Evolutionary conservation across 1,284 basidiomycete genomes (phyloP).

Genomic region (Stereum hirsutum): DNA sequence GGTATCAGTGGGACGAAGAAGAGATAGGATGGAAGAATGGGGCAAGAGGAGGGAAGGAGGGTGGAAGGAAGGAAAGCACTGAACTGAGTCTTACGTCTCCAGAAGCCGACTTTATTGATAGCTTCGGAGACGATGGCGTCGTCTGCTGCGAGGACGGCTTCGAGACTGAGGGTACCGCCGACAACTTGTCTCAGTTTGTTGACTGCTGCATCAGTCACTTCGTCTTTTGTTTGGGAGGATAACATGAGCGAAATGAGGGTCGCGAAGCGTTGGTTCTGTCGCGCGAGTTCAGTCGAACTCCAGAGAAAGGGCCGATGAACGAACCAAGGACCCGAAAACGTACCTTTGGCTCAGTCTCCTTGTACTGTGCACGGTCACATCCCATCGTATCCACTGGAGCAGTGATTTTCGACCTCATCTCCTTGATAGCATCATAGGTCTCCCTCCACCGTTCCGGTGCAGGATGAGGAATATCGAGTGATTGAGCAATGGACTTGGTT

Average conservation of each 20-base stretch:
- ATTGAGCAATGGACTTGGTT: conserved; percentile 38
- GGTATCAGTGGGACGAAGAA: too few relatives aligned
- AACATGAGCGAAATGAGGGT: conserved; percentile 93
- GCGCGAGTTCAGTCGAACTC: neutral
- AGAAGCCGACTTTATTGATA: conserved; percentile 90
- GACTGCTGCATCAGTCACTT: conserved; percentile 82
- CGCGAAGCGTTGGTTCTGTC: conserved; percentile 70
- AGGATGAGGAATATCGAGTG: conserved; percentile 62
- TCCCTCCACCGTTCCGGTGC: conserved; percentile 69
- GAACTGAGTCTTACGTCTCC: conserved; percentile 83
- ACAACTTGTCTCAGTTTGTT: conserved; percentile 65
- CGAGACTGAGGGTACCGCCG: conserved; percentile 70
- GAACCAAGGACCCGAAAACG: conserved; percentile 7
- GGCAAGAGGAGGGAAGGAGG: too few relatives aligned
- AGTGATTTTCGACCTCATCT: conserved; percentile 63
- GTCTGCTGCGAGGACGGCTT: conserved; percentile 61
- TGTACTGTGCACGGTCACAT: conserved; percentile 59
- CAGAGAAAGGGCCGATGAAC: neutral
- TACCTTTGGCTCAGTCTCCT: conserved; percentile 63
- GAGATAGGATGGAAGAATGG: too few relatives aligned
- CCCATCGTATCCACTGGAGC: conserved; percentile 94
- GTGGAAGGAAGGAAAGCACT: too few relatives aligned
- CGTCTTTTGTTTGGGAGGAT: conserved; percentile 92
- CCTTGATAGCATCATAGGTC: conserved; percentile 67
- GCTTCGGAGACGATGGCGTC: conserved; percentile 57